Evolutionary conservation across 305 asterid genomes (phyloP), one percentile per base, ranked within the genome.

Genomic region (Fraxinus xanthoxyloides): DNA sequence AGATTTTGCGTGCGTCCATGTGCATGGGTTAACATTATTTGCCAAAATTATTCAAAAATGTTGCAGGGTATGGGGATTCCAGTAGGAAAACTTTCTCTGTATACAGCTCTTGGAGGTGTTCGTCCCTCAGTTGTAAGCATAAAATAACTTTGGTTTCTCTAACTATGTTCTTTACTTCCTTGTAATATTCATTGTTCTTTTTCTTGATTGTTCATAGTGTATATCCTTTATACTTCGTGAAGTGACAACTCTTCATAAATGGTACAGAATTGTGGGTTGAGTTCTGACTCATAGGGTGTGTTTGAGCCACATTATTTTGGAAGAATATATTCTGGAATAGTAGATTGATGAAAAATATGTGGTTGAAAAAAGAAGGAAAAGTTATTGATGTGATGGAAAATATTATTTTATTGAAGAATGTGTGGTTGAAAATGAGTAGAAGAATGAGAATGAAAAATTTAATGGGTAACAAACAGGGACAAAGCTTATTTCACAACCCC

Each of bases 61-160:
- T 75, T 84, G 79, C 90, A 96, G 98, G 99, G 99, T 23, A 93
- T 96, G 99, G 99, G 99, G 54, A 96, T 96, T 80, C 99, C 99
- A 0, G 99, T 96, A 13, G 99, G 99, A 82, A 96, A 96, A 86
- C 97, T 96, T 61, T 89, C 99, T 80, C 95, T 96, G 0, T 96
- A 94, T 89, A 96, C 97, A 34, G 99, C 99, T 82, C 97, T 96
- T 75, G 99, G 99, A 74, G 99, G 99, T 21, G 98, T 96, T 82
- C 97, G 98, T 54, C 99, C 99, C 79, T 94, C 98, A 75, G 93
- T 92, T 21, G 98, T 95, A 87, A 93, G 97, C 86, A 80, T 77
- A 21, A 19, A 80, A 54, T 15, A 75, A 72, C 85, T 79, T 77
- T 77, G 40, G 56, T 82, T 79, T n/a, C 76, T 78, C n/a, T 79